Evolutionary conservation across 2,329 filamentous ascomycete species (phyloP).

Genomic region (Aureobasidium mangrovei): DNA sequence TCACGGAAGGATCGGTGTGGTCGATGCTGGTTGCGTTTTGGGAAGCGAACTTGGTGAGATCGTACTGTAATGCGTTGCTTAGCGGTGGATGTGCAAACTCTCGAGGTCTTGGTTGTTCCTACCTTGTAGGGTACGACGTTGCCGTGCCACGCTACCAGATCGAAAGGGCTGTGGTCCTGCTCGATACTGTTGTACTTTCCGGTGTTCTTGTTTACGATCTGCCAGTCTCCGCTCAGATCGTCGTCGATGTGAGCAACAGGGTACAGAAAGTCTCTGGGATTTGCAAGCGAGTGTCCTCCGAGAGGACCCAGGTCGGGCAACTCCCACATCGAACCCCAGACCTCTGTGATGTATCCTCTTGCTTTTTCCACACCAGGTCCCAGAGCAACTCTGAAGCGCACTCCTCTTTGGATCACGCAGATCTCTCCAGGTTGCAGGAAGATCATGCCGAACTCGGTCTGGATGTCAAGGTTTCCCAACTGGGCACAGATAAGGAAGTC

Average conservation of each 20-base stretch:
- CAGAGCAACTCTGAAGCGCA: slow-evolving; percentile 29
- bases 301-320: slow-evolving; percentile 32
- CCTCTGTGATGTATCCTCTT: slow-evolving; percentile 32
- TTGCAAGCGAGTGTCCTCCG: slow-evolving; percentile 33
- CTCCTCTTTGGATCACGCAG: slow-evolving; percentile 34
- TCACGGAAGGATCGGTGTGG: slow-evolving; percentile 32
- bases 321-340: slow-evolving; percentile 35
- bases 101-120: not conserved
- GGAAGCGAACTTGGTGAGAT: slow-evolving; percentile 40
- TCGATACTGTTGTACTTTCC: slow-evolving; percentile 27
- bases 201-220: slow-evolving; percentile 30
- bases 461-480: slow-evolving; percentile 30
- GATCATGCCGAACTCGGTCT: slow-evolving; percentile 32
- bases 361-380: slow-evolving; percentile 27
- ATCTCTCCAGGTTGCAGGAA: slow-evolving; percentile 33
- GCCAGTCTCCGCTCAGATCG: slow-evolving; percentile 27
- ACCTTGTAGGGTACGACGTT: slow-evolving; percentile 39
- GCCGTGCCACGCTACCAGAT: slow-evolving; percentile 35
- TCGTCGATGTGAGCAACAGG: slow-evolving; percentile 32
- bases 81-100: not conserved
- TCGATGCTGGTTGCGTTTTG: slow-evolving; percentile 32
- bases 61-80: slow-evolving; percentile 33
- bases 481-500: slow-evolving; percentile 32
- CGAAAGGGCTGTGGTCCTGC: slow-evolving; percentile 35
- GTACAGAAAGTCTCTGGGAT: slow-evolving; percentile 32